Conservation (phyloP, 2,329 filamentous ascomycete species). For the Penicillium hordei region DNA sequence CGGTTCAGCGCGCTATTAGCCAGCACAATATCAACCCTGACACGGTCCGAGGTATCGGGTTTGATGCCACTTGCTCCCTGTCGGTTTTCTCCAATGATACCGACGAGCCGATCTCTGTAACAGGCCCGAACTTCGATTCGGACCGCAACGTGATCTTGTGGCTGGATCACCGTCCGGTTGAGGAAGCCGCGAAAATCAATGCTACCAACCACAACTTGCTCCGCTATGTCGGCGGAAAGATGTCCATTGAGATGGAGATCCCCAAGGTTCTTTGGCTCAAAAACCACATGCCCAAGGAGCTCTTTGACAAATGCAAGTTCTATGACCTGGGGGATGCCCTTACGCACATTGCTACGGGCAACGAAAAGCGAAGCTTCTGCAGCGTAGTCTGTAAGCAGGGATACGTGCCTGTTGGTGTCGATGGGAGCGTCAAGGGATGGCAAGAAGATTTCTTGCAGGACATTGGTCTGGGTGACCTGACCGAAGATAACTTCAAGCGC, state of each 20-base stretch:
- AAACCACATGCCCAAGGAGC: conserved; percentile 91
- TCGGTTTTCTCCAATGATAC: conserved; percentile 87
- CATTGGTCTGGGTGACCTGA: conserved; percentile 83
- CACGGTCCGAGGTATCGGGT: conserved; percentile 85
- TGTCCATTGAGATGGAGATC: conserved; percentile 99
- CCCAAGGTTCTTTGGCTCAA: conserved; percentile 98
- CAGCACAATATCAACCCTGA: conserved; percentile 75
- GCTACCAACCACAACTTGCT: conserved; percentile 87
- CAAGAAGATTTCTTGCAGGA: conserved; percentile 87
- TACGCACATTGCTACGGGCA: conserved; percentile 90
- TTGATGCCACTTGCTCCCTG: conserved; percentile 98
- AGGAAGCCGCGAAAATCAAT: conserved; percentile 93
- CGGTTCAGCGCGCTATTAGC: conserved; percentile 76
- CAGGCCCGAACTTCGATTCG: conserved; percentile 80
- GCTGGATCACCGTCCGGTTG: conserved; percentile 90
- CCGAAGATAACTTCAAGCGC: conserved; percentile 82
- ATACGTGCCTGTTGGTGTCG: conserved; percentile 92
- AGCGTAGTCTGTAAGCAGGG: conserved; percentile 97
- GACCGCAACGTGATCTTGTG: conserved; percentile 95
- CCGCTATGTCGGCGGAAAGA: conserved; percentile 93
- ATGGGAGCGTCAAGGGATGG: conserved; percentile 97
- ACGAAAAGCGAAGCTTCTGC: conserved; percentile 89
- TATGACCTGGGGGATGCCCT: conserved; percentile 92
- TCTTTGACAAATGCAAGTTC: conserved; percentile 93
- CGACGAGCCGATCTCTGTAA: conserved; percentile 87